These are phyloP conservation scores for Penicillium psychrosexuale DNA, from an alignment of 2,329 filamentous ascomycete species.

Conservation along the genomic window DNA sequence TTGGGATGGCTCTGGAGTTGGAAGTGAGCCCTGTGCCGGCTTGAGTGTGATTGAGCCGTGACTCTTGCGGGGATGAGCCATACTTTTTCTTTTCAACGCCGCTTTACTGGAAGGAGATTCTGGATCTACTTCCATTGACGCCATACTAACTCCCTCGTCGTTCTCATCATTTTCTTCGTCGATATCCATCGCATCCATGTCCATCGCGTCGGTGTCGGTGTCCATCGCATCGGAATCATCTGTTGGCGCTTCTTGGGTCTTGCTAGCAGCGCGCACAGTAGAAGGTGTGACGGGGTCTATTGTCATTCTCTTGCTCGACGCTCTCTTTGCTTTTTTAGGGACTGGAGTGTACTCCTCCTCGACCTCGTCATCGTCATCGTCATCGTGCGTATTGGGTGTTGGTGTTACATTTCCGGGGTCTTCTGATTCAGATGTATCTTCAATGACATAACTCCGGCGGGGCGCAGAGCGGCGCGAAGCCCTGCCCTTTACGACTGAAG, in stretches of 20 bases:
- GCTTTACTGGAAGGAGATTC: slow-evolving; percentile 57
- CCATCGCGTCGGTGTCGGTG: slow-evolving; percentile 51
- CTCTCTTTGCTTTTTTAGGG: slow-evolving; percentile 57
- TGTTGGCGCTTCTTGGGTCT: slow-evolving; percentile 46
- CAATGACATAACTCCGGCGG: slow-evolving; percentile 70
- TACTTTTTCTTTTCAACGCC: slow-evolving; percentile 68
- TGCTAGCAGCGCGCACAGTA: slow-evolving; percentile 30
- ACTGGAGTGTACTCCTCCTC: slow-evolving; percentile 79
- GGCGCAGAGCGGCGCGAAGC: slow-evolving; percentile 60
- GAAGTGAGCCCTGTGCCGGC: slow-evolving; percentile 42
- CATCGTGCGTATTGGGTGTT: slow-evolving; percentile 42
- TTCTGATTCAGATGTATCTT: slow-evolving; percentile 75
- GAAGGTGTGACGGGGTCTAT: slow-evolving; percentile 49
- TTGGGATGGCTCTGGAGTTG: slow-evolving; percentile 52
- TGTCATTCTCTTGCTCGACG: slow-evolving; percentile 54
- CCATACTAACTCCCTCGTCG: slow-evolving; percentile 27
- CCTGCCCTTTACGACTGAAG: slow-evolving; percentile 46
- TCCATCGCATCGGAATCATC: slow-evolving; percentile 59
- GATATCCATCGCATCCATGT: slow-evolving; percentile 49
- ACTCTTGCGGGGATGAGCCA: slow-evolving; percentile 40
- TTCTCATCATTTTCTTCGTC: slow-evolving; percentile 32
- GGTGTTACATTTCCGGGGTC: slow-evolving; percentile 51
- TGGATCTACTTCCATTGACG: slow-evolving; percentile 46
- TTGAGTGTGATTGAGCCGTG: slow-evolving; percentile 42
- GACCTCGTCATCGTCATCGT: slow-evolving; percentile 57